Base-by-base conservation (phyloP, 179 eudicot species). In the Nepenthes alata region DNA sequence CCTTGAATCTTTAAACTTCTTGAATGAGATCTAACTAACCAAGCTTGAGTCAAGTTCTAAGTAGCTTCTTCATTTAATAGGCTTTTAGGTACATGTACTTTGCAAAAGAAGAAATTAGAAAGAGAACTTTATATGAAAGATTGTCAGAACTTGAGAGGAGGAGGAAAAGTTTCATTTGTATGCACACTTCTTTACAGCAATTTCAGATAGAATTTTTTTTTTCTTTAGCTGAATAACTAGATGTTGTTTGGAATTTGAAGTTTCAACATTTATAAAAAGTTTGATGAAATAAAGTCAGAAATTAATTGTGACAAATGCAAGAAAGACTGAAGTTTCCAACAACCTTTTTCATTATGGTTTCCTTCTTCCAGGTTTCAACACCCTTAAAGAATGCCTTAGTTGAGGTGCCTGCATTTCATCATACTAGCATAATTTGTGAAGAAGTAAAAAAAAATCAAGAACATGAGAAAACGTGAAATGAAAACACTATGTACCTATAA, bases 291-390 rank as follows among this genome's bases (percentile, higher is more conserved):
- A 50, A 13, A 50, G 53, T 50, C 45, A 50, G 25, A 50, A 50
- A 11, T n/a, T 13, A 11, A 11, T 10, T 3, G 11, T 50, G 12
- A 2, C 4, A 14, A 54, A 11, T 50, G 12, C 3, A 61, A 53
- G 25, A 49, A 11, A 3, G 45, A 55, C 14, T 35, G 53, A 60
- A 34, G 53, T 11, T 55, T 49, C 47, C 35, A 36, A 47, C 66
- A 64, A 78, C 89, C 85, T 84, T 75, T 64, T 81, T 81, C 81
- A 75, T 58, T 37, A 84, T 72, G 37, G 88, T 81, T 74, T 85
- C 93, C 68, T 75, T 80, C 71, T 83, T 85, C 93, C 93, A 85
- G 36, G 91, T 78, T 16, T 85, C 88, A 54, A 85, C 77, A 25
- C 93, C 93, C 80, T 78, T 77, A 15, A 83, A 68, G 70, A 71